A percentile compares a stretch with the other conserved stretches of the same genome.
phyloP scores from a whole-genome alignment of 1,139 yeast species.

The Sugiyamaella paludigena region DNA sequence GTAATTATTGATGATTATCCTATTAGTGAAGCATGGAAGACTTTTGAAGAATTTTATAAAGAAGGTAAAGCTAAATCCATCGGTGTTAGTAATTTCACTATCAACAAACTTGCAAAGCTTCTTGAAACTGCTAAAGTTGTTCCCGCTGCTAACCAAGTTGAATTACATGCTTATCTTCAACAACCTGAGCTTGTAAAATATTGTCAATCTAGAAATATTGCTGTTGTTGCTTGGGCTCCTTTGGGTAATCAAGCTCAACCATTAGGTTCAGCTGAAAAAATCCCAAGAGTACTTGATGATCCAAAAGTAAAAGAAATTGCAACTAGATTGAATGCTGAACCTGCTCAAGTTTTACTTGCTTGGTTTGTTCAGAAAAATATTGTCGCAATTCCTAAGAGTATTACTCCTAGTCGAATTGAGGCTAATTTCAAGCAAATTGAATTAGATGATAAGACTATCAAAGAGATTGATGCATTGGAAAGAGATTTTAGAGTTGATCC shows the following conservation, averaged over 20 bases:
- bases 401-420: slow-evolving; percentile 55
- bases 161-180: slow-evolving; percentile 85
- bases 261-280: not conserved
- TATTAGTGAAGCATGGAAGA: slow-evolving; percentile 49
- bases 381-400: slow-evolving; percentile 70
- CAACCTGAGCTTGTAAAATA: slow-evolving; percentile 65
- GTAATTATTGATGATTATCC: slow-evolving; percentile 45
- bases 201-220: slow-evolving; percentile 58
- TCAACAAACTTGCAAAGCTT: slow-evolving; percentile 67
- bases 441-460: slow-evolving; percentile 54
- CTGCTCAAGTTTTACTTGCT: slow-evolving; percentile 65
- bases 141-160: slow-evolving; percentile 83
- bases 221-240: slow-evolving; percentile 79
- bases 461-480: slow-evolving; percentile 45
- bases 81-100: slow-evolving; percentile 80
- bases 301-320: slow-evolving; percentile 46
- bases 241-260: slow-evolving; percentile 40
- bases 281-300: slow-evolving; percentile 27
- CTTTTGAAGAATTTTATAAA: slow-evolving; percentile 43
- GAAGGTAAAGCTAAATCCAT: slow-evolving; percentile 66
- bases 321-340: slow-evolving; percentile 48
- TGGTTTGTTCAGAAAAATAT: slow-evolving; percentile 72
- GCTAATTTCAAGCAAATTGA: slow-evolving; percentile 53
- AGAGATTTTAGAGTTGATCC: slow-evolving; percentile 31
- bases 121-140: slow-evolving; percentile 64